Evolutionary conservation across 192 early-diverging fungal species (phyloP).

Genomic region (Linnemannia exigua): DNA sequence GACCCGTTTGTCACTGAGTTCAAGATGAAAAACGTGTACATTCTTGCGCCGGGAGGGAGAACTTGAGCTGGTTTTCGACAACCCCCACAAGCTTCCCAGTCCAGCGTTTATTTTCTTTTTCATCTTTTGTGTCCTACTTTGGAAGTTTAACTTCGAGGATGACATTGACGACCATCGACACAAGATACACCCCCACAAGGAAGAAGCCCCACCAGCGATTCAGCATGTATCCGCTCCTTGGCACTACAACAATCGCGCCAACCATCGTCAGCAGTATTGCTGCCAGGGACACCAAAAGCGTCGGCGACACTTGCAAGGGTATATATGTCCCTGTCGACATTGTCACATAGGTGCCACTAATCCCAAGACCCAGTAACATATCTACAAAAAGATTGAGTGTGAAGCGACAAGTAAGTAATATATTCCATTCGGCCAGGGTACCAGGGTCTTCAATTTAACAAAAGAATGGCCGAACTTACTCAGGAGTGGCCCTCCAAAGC

Average conservation of each 20-base stretch:
- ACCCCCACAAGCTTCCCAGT: too few species aligned
- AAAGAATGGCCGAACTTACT: constrained; percentile 60
- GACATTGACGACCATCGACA: constrained; percentile 76
- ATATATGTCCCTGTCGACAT: constrained; percentile 61
- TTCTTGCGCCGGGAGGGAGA: too few species aligned
- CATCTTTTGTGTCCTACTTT: background rate
- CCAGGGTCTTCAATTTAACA: background rate
- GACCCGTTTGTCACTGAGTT: too few species aligned
- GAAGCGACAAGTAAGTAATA: background rate
- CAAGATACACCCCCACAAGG: constrained; percentile 69
- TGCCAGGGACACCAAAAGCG: constrained; percentile 75
- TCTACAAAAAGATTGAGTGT: constrained; percentile 66
- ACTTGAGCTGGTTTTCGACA: background rate
- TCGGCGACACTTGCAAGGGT: constrained; percentile 72
- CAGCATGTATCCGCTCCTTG: constrained; percentile 73
- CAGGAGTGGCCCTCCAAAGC: constrained; percentile 93
- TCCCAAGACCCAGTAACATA: constrained; percentile 87
- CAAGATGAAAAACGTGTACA: too few species aligned
- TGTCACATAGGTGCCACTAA: constrained; percentile 78
- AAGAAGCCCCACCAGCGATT: constrained; percentile 68
- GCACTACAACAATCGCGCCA: constrained; percentile 71
- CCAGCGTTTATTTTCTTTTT: background rate
- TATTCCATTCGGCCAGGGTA: background rate
- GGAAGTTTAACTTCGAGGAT: constrained; percentile 60
- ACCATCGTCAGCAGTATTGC: constrained; percentile 72